Evolutionary conservation across 305 asterid genomes (phyloP), one percentile per base, ranked within the genome.

Genomic region (Coffea humblotiana): DNA sequence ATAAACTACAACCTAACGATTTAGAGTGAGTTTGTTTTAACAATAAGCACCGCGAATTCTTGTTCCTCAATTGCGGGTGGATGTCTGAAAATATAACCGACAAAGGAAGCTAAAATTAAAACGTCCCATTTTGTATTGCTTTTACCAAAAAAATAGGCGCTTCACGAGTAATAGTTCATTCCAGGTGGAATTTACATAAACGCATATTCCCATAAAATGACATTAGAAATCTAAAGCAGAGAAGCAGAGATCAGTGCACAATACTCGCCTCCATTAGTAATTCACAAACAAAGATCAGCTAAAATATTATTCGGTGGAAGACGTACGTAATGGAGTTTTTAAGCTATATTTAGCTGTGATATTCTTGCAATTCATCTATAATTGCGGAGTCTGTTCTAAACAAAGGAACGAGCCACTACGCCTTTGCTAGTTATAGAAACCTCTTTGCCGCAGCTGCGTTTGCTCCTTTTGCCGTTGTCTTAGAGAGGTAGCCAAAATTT

Each of bases 351-450:
- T 90, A 79, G 93, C 81, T 2, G 92, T 90, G 2, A 71, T 83
- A 56, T 82, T 88, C 49, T 66, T 93, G 78, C 96, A 91, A 76
- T 91, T 87, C 87, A 58, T 85, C 84, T 23, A 90, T 92, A 27
- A 91, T 91, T 37, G 89, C 92, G 0, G 91, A 93, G 77, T 69
- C 80, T 65, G 96, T 94, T 70, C 85, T 93, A 0, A 88, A 93
- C 83, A 40, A 79, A 16, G 97, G 97, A 64, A 89, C 90, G 90
- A 92, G 86, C 84, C 91, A 90, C 80, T 93, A 81, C 76, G 86
- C 92, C 0, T 88, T 91, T 74, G 84, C 92, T 0, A 90, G 90
- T 43, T 92, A 93, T 63, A 82, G 94, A 70, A 91, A 89, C 64
- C 77, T 79, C 73, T 56, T 90, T 67, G 97, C 97, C 29, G 80